These are phyloP conservation scores for Chaetomiaceae sp. DNA, from an alignment of 2,329 filamentous ascomycete species.

Conservation along the genomic window DNA sequence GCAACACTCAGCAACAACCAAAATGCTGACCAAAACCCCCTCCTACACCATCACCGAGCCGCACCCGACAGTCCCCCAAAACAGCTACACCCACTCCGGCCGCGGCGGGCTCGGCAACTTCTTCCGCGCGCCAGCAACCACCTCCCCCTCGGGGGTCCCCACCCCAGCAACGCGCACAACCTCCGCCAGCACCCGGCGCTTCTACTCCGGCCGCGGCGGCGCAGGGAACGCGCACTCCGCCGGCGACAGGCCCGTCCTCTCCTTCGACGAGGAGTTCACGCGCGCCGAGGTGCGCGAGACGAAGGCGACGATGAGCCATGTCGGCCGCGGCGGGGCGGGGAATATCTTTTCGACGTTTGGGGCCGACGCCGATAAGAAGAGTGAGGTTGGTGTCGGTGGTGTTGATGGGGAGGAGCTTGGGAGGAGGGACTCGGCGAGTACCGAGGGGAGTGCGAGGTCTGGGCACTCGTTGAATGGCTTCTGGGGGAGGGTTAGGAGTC, in stretches of 20 bases:
- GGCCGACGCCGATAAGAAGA: neutral
- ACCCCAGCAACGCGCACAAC: conserved; percentile 41
- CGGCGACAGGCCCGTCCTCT: conserved; percentile 53
- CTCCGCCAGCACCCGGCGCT: conserved; percentile 43
- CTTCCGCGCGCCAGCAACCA: conserved; percentile 43
- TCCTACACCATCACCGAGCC: conserved; percentile 45
- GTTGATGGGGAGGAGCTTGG: neutral
- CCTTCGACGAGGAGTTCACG: conserved; percentile 63
- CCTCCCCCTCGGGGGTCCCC: conserved; percentile 47
- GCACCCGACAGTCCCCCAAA: conserved; percentile 43
- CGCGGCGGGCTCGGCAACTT: conserved; percentile 55
- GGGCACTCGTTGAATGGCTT: conserved; percentile 25
- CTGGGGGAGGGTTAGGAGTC: conserved; percentile 38
- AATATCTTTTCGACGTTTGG: conserved; percentile 42
- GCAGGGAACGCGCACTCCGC: conserved; percentile 59
- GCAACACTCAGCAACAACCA: conserved; percentile 13
- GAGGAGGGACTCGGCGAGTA: conserved; percentile 23
- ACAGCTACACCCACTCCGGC: conserved; percentile 49
- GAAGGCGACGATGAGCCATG: conserved; percentile 51
- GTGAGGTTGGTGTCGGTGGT: neutral
- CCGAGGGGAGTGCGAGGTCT: conserved; percentile 20
- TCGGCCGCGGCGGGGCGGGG: conserved; percentile 61
- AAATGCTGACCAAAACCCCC: conserved; percentile 33
- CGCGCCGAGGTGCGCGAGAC: conserved; percentile 50
- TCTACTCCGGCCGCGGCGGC: conserved; percentile 63